Evolutionary conservation across 108 stramenopile species (phyloP).

Genomic region (Mediolabrus comicus): DNA sequence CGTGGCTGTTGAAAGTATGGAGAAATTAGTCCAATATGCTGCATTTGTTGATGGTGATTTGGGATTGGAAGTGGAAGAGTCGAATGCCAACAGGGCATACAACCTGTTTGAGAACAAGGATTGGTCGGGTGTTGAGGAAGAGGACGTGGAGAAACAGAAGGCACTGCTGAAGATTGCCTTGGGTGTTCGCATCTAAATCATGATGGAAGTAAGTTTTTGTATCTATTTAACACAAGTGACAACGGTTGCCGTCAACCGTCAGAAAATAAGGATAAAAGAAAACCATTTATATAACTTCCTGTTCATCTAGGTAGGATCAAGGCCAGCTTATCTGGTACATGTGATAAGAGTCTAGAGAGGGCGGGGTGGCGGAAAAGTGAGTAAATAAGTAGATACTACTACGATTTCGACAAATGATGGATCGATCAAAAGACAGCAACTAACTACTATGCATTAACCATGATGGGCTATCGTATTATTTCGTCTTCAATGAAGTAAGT

Average conservation of each 20-base stretch:
- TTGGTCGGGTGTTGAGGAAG: slow-evolving; percentile 57
- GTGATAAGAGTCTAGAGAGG: too few relatives aligned
- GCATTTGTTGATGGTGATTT: slow-evolving; percentile 77
- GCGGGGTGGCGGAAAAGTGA: too few relatives aligned
- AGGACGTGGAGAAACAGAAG: slow-evolving; percentile 56
- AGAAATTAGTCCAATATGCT: slow-evolving; percentile 70
- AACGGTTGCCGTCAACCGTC: not conserved
- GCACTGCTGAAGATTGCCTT: slow-evolving; percentile 59
- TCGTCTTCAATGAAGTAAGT: too few relatives aligned
- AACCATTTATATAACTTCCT: not conserved
- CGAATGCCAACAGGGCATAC: slow-evolving; percentile 62
- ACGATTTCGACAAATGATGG: too few relatives aligned
- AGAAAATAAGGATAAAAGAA: not conserved
- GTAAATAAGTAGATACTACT: too few relatives aligned
- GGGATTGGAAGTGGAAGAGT: slow-evolving; percentile 62
- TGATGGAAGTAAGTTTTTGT: slow-evolving; percentile 2
- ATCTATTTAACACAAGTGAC: not conserved
- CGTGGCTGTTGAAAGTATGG: slow-evolving; percentile 66
- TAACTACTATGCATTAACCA: too few relatives aligned
- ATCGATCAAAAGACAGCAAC: too few relatives aligned
- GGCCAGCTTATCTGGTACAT: too few relatives aligned
- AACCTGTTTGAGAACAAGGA: slow-evolving; percentile 75
- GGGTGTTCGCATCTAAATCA: slow-evolving; percentile 17
- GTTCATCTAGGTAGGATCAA: too few relatives aligned
- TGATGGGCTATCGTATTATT: too few relatives aligned